Base-by-base conservation (phyloP, 2,329 filamentous ascomycete genomes). In the Paracorniculantispora psalliotae region DNA sequence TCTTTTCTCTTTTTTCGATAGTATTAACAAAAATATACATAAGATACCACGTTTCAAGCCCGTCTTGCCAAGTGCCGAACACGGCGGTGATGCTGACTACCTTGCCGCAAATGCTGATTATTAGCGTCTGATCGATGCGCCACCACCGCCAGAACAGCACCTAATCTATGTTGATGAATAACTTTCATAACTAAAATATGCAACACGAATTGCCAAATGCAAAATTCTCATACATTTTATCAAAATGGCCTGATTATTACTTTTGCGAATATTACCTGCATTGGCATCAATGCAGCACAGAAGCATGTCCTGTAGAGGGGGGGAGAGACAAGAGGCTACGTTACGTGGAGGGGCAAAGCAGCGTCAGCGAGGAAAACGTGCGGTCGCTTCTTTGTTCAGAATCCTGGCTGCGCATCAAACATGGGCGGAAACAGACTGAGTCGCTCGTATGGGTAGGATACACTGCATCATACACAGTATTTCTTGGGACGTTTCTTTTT, bases 1-100 rank as follows among this genome's bases (percentile, higher is more conserved):
- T 35, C 25, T 37, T 25, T 49, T 33, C 17, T 33, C 7, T 41
- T 28, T 28, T 52, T 33, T 33, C 21, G 1, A 56, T 26, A 47
- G 28, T 47, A 33, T 47, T 47, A 47, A 28, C 25, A 25, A 47
- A 47, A 37, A 56, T 35, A 56, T 39, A 33, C 26, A 33, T 37
- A 56, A 2, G 53, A 56, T 56, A 56, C 53, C 53, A 56, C 53
- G 53, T 47, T 52, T 52, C 8, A 10, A 52, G 41, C 5, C n/a
- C n/a, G n/a, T n/a, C n/a, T n/a, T 19, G n/a, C 3, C 17, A 46
- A 46, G 21, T 26, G 43, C 43, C 41, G 41, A 19, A 44, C 6
- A 44, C n/a, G 21, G 9, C 41, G 19, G 21, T 25, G 41, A 19
- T 19, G 41, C n/a, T 25, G 21, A 25, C 19, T 33, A 33, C 6